Evolutionary conservation across 495 filamentous ascomycete genomes (phyloP).

Genomic region (Aspergillus ostianus): DNA sequence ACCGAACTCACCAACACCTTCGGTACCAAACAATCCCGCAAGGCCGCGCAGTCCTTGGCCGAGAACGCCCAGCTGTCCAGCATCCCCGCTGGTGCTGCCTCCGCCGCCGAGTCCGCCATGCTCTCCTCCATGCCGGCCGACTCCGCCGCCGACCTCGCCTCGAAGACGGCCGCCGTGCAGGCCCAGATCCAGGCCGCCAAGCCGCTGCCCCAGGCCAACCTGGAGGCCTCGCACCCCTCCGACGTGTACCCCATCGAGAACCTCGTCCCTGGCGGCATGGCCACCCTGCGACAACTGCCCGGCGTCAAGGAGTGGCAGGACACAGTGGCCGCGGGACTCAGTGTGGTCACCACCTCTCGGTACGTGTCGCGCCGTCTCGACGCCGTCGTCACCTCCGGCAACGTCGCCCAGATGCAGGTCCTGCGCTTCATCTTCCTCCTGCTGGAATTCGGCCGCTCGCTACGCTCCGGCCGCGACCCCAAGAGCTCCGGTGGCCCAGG

Average conservation of each 20-base stretch:
- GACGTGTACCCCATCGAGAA: slow-evolving; percentile 77
- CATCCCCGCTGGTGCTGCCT: slow-evolving; percentile 47
- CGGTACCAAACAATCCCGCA: slow-evolving; percentile 91
- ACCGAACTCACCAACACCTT: slow-evolving; percentile 82
- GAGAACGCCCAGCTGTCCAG: slow-evolving; percentile 71
- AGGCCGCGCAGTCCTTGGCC: slow-evolving; percentile 71
- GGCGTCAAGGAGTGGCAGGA: slow-evolving; percentile 73
- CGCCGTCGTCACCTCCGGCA: slow-evolving; percentile 53
- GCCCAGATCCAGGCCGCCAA: slow-evolving; percentile 66
- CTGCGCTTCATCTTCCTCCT: slow-evolving; percentile 58
- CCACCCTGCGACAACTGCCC: slow-evolving; percentile 56
- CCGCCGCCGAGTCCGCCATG: slow-evolving; percentile 58
- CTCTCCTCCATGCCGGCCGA: slow-evolving; percentile 58
- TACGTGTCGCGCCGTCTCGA: slow-evolving; percentile 66
- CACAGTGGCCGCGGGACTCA: slow-evolving; percentile 53
- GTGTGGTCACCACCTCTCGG: slow-evolving; percentile 55
- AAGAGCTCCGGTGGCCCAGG: slow-evolving; percentile 28
- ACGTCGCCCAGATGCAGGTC: slow-evolving; percentile 56
- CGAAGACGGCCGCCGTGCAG: slow-evolving; percentile 63
- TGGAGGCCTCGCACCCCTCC: slow-evolving; percentile 64
- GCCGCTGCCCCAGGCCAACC: slow-evolving; percentile 75
- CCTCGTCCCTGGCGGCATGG: slow-evolving; percentile 55
- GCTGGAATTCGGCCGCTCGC: slow-evolving; percentile 59
- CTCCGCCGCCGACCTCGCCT: slow-evolving; percentile 55
- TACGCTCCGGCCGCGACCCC: slow-evolving; percentile 31